phyloP scores from a whole-genome alignment of 139 green algal genomes.

The Haematococcus sp. region DNA sequence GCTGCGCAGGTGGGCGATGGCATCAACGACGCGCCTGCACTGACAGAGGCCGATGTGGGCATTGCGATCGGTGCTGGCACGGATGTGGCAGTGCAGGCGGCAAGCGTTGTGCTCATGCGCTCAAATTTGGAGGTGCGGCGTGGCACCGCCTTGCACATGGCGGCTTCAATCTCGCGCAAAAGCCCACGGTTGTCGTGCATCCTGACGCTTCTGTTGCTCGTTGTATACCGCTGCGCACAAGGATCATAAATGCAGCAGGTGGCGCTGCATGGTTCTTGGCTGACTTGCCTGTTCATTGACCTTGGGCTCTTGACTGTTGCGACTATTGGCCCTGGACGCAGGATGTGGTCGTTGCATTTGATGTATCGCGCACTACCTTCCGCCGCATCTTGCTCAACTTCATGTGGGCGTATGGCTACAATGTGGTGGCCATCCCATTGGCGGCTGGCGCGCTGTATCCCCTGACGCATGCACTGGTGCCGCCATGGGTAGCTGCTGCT shows the following conservation, averaged over 20 bases:
- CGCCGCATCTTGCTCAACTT: conserved; percentile 86
- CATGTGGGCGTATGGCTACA: conserved; percentile 89
- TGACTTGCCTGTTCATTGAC: not conserved
- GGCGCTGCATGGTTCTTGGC: not conserved
- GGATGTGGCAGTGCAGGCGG: conserved; percentile 78
- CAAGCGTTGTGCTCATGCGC: conserved; percentile 88
- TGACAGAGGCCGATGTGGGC: conserved; percentile 91
- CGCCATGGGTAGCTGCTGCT: conserved; percentile 86
- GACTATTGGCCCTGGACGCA: conserved; percentile 19
- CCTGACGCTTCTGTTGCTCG: not conserved
- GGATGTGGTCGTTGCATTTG: conserved; percentile 85
- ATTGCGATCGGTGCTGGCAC: conserved; percentile 86
- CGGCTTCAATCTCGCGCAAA: not conserved
- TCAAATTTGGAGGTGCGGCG: conserved; percentile 40
- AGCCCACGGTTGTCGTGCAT: not conserved
- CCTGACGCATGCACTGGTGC: conserved; percentile 65
- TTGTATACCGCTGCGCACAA: too few species aligned
- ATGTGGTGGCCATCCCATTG: conserved; percentile 80
- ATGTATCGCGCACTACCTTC: conserved; percentile 80
- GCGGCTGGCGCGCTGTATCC: conserved; percentile 77
- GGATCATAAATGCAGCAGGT: not conserved
- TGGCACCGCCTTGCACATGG: not conserved
- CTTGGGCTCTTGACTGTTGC: not conserved
- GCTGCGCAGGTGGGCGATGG: conserved; percentile 91
- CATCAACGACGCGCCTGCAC: conserved; percentile 94